Percentiles rank a stretch among this genome's conserved stretches.
Evolutionary conservation across 73 alveolate species (phyloP).

Genomic region (Paramecium bursaria): DNA sequence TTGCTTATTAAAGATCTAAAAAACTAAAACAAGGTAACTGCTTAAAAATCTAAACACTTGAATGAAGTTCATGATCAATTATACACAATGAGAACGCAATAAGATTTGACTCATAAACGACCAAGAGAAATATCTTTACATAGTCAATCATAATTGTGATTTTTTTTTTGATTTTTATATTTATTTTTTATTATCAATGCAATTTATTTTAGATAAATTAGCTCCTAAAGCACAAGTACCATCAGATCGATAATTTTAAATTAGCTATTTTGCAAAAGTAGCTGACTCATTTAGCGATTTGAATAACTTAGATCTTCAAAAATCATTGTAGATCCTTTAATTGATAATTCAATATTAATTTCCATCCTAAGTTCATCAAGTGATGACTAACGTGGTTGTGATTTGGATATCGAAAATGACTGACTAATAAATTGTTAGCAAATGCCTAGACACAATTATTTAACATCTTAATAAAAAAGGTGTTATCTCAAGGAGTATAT

Average conservation of each 20-base stretch:
- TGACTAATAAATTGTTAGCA: background rate
- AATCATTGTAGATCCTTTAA: background rate
- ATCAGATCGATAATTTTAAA: slow-evolving; percentile 19
- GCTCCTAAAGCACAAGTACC: slow-evolving; percentile 43
- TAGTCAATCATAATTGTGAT: background rate
- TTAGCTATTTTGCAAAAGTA: slow-evolving; percentile 37
- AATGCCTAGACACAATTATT: too few relatives aligned
- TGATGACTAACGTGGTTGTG: slow-evolving; percentile 6
- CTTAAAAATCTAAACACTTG: slow-evolving; percentile 17
- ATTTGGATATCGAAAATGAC: background rate
- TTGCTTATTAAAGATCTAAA: background rate
- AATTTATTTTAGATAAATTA: too few relatives aligned
- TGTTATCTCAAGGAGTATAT: too few relatives aligned
- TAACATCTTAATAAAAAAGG: too few relatives aligned
- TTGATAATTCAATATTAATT: background rate
- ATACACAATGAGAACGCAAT: slow-evolving; percentile 44
- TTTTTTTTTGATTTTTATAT: too few relatives aligned
- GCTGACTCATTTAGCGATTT: slow-evolving; percentile 13
- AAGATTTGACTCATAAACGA: slow-evolving; percentile 39
- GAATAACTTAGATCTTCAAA: background rate
- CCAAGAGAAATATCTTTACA: background rate
- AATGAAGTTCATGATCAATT: slow-evolving; percentile 40
- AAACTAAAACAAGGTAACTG: slow-evolving; percentile 2
- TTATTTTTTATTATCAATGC: too few relatives aligned
- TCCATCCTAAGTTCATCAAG: background rate